phyloP scores from a whole-genome alignment of 2,329 filamentous ascomycete genomes.

The Talaromyces sp. region DNA sequence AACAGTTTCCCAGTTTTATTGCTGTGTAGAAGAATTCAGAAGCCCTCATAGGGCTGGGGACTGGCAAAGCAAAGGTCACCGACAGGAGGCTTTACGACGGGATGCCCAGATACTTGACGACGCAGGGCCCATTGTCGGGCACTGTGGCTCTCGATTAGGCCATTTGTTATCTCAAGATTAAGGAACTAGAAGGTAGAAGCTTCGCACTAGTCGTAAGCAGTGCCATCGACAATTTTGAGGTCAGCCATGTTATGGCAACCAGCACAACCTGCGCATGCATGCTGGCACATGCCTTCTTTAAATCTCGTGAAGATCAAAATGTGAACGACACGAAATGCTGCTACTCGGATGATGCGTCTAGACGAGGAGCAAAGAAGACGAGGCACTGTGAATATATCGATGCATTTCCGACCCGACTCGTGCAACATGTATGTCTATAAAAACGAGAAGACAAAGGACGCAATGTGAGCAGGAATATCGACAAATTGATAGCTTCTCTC shows the following conservation, averaged over 20 bases:
- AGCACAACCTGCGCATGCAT: conserved; percentile 7
- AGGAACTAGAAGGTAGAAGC: background rate
- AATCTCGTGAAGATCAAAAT: background rate
- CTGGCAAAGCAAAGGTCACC: conserved; percentile 8
- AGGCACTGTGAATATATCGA: no score
- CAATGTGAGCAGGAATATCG: background rate
- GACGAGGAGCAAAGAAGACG: no score
- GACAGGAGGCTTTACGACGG: conserved; percentile 6
- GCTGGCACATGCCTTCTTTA: background rate
- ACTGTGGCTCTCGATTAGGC: conserved; percentile 24
- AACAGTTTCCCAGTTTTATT: conserved; percentile 10
- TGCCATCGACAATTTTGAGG: background rate
- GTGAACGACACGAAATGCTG: no score
- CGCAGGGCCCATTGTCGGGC: conserved; percentile 24
- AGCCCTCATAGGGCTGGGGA: conserved; percentile 19
- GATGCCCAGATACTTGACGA: conserved; percentile 11
- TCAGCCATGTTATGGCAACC: background rate
- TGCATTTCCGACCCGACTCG: no score
- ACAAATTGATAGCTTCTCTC: background rate
- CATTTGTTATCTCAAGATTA: conserved; percentile 24
- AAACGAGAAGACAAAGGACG: background rate
- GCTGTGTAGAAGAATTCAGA: background rate
- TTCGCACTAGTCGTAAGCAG: background rate
- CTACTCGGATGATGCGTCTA: no score
- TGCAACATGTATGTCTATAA: no score